A percentile compares a stretch with the other conserved stretches of the same genome.
These are phyloP conservation scores for Nakazawaea molendinolei DNA, from an alignment of 805 yeast genomes.

Conservation along the genomic window DNA sequence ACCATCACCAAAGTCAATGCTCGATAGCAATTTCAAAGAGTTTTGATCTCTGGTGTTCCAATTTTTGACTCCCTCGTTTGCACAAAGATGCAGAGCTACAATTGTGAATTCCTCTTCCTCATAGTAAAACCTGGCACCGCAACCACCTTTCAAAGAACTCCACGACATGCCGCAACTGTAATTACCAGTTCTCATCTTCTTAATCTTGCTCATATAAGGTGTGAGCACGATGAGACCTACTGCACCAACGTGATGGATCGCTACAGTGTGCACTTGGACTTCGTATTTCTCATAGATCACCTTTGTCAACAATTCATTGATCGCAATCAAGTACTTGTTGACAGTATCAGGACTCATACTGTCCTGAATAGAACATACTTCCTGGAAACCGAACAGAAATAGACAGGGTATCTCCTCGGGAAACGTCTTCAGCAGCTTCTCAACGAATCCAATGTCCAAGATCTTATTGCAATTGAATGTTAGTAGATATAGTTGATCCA, in stretches of 20 bases:
- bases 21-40: conserved; percentile 39
- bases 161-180: conserved; percentile 50
- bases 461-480: conserved; percentile 11
- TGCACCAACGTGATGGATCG: conserved; percentile 46
- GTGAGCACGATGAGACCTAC: conserved; percentile 47
- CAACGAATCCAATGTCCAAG: conserved; percentile 5
- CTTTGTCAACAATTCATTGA: conserved; percentile 29
- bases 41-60: conserved; percentile 46
- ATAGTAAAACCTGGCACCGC: conserved; percentile 46
- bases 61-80: conserved; percentile 60
- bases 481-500: conserved; percentile 5
- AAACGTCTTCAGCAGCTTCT: neutral
- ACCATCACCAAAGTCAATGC: conserved; percentile 54
- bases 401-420: conserved; percentile 30
- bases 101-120: conserved; percentile 40
- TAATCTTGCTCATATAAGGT: conserved; percentile 27
- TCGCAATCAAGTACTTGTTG: conserved; percentile 26
- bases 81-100: conserved; percentile 67
- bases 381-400: conserved; percentile 63
- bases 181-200: conserved; percentile 22
- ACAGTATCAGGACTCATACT: conserved; percentile 38
- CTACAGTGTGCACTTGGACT: conserved; percentile 34
- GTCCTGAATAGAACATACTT: conserved; percentile 49
- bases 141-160: conserved; percentile 73
- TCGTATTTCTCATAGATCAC: conserved; percentile 30